Base-by-base conservation (phyloP, 805 yeast genomes). In the Millerozyma miso region DNA sequence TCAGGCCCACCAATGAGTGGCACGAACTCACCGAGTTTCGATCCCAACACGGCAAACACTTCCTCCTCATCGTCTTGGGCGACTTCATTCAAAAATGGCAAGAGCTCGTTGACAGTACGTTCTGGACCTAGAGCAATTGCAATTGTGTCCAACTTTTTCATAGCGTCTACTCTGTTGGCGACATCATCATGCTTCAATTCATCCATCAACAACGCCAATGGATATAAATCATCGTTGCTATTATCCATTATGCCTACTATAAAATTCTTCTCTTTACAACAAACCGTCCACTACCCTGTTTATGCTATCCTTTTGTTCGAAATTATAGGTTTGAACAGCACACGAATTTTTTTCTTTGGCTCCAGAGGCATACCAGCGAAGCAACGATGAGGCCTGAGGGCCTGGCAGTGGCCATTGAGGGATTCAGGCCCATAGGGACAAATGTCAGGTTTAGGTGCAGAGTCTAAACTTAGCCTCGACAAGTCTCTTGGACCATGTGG, bases 41-140 rank as follows among this genome's bases (percentile, higher is more conserved):
- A 88, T 3, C 97, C 97, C 49, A 95, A 76, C 16, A 89, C 91
- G 1, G 97, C 88, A 65, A 91, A 84, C 4, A 93, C 96, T 67
- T 93, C 99, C 65, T 93, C 99, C 67, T 93, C 99, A 62, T 95
- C 99, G 55, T 93, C 99, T 51, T 87, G 93, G 7, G 90, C 88
- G 19, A 85, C 93, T 47, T 85, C 90, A 52, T 83, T 88, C 48
- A 93, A 74, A 57, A 91, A 93, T 31, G 98, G 97, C 41, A 93
- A 73, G 58, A 93, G 75, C 62, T 93, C 99, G 37, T 77, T 76
- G 46, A 96, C 76, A 8, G 98, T 86, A 58, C 98, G 79, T 61
- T 88, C 96, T 4, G 93, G 90, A 6, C 99, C 99, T 44, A 93
- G 70, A 2, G 98, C 99, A 40, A 88, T 73, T 29, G 98, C 96